Percentiles rank a stretch among this genome's conserved stretches.
phyloP scores from a whole-genome alignment of 2,329 filamentous ascomycete genomes.

The Phialemonium atrogriseum region DNA sequence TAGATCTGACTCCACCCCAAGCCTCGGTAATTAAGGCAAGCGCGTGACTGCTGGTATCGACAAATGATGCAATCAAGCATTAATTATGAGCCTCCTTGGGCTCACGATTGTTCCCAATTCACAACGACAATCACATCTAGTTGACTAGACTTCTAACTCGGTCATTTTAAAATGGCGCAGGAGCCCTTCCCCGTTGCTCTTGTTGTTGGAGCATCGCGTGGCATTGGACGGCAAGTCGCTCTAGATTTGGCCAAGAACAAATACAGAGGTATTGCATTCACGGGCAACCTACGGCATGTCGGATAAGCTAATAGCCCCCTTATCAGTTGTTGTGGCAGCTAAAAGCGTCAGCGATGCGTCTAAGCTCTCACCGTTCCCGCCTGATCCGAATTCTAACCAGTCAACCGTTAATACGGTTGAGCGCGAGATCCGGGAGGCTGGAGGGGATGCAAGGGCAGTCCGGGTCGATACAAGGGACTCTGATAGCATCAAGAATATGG shows the following conservation, averaged over 20 bases:
- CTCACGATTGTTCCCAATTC: too few relatives aligned
- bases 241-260: constrained; percentile 65
- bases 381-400: constrained; percentile 63
- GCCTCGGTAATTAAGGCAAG: too few relatives aligned
- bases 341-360: constrained; percentile 63
- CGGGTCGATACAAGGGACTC: constrained; percentile 61
- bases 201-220: constrained; percentile 67
- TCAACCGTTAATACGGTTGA: constrained; percentile 77
- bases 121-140: not conserved
- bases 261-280: constrained; percentile 51
- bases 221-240: constrained; percentile 74
- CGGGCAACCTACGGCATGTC: constrained; percentile 2
- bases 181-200: constrained; percentile 64
- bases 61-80: too few relatives aligned
- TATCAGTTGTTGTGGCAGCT: constrained; percentile 64
- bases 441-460: constrained; percentile 57
- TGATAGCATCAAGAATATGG: constrained; percentile 50
- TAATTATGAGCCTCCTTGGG: too few relatives aligned
- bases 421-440: constrained; percentile 60
- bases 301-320: constrained; percentile 2
- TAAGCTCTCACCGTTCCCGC: constrained; percentile 53
- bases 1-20: too few relatives aligned
- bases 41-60: too few relatives aligned
- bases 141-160: too few relatives aligned
- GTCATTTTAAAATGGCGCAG: constrained; percentile 19